These are phyloP conservation scores for Viridothelium virens DNA, from an alignment of 495 filamentous ascomycete genomes.

Conservation along the genomic window DNA sequence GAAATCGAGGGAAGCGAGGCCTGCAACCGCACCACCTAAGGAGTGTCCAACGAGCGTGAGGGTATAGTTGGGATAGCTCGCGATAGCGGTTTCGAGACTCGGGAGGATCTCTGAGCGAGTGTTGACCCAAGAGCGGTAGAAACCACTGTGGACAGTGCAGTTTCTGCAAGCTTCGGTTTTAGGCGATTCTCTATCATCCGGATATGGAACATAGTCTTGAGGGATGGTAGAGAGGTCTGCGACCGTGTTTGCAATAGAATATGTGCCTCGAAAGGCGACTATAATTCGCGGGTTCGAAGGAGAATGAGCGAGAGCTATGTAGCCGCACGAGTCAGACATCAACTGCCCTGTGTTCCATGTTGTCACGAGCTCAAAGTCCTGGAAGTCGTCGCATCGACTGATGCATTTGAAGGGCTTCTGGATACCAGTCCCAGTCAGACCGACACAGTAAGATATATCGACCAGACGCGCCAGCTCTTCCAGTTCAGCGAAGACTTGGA, in stretches of 20 bases:
- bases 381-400: constrained; percentile 75
- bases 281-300: constrained; percentile 57
- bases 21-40: constrained; percentile 85
- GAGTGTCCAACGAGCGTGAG: constrained; percentile 82
- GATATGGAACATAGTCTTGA: constrained; percentile 85
- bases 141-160: constrained; percentile 89
- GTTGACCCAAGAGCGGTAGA: constrained; percentile 72
- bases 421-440: constrained; percentile 63
- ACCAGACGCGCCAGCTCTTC: constrained; percentile 82
- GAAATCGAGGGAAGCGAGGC: constrained; percentile 76
- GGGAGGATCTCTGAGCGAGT: constrained; percentile 58
- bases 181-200: constrained; percentile 36
- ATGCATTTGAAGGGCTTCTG: constrained; percentile 73
- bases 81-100: constrained; percentile 45
- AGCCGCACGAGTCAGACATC: constrained; percentile 87
- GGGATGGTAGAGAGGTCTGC: constrained; percentile 79
- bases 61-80: constrained; percentile 58
- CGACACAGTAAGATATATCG: constrained; percentile 92
- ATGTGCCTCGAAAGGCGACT: constrained; percentile 91
- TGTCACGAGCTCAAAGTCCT: constrained; percentile 65
- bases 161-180: constrained; percentile 50
- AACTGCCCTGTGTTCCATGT: constrained; percentile 88
- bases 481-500: constrained; percentile 65
- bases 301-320: constrained; percentile 74
- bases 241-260: constrained; percentile 83